Base-by-base conservation (phyloP, 208 protist genomes). In the Leishmania tarentolae region DNA sequence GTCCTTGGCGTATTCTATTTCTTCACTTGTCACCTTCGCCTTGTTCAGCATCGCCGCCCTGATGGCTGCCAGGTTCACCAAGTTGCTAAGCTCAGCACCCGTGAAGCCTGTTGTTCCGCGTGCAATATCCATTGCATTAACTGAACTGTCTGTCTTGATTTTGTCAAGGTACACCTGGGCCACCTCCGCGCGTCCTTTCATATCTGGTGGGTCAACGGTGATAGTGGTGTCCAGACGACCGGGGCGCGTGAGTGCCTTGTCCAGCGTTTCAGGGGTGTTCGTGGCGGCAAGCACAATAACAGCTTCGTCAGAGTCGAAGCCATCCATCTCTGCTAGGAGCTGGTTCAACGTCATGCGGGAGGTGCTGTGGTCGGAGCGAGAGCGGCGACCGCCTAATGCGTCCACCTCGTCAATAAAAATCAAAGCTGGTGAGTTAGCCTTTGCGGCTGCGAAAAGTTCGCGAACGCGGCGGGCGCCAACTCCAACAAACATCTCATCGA, bases 361-460 rank as follows among this genome's bases (percentile, higher is more conserved):
- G 69, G 93, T 90, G 13, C 87, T 77, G 73, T 93, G 88, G 80
- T 98, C 94, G 31, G 63, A 80, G 46, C 87, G 68, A 53, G 88
- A 91, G 75, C 98, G 91, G 61, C 88, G 93, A 31, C 91, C 92
- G 21, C 98, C 99, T 15, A 99, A 88, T 0, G 98, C 97, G 86
- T 99, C 99, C 78, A 99, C 98, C 87, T 99, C 99, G 91, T 99
- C 99, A 65, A 99, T 99, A 84, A 99, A 99, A 66, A 99, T 99
- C 75, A 99, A 96, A 68, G 98, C 97, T 47, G 99, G 98, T 28
- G 95, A 78, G 61, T 95, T 79, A n/a, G 91, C 86, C 89, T 99
- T 99, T 24, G 99, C 99, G 24, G 93, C 91, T 0, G 89, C 93
- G 85, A 99, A 99, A 35, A 99, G 88, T 65, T 99, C 95, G 52